Conservation (phyloP, 1,139 yeast genomes). For the Geotrichum bryndzae region DNA sequence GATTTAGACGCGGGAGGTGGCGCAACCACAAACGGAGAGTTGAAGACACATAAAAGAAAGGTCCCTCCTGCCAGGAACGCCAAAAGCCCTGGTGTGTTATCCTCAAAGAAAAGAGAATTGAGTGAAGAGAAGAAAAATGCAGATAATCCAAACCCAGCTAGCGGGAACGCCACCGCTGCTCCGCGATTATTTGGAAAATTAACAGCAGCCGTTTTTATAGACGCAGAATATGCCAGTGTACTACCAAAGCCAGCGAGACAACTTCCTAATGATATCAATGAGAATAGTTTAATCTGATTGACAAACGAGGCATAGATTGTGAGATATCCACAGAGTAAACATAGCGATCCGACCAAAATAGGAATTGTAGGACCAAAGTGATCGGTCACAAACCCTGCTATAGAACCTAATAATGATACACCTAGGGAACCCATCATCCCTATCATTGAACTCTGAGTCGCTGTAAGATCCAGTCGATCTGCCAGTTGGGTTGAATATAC, state of each 20-base stretch:
- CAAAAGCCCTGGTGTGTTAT: conserved; percentile 33
- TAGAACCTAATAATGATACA: conserved; percentile 49
- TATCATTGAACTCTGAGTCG: conserved; percentile 49
- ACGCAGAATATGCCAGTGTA: conserved; percentile 32
- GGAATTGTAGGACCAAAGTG: conserved; percentile 46
- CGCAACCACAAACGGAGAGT: conserved; percentile 30
- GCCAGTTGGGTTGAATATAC: conserved; percentile 61
- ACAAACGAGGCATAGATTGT: conserved; percentile 27
- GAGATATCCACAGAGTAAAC: conserved; percentile 28
- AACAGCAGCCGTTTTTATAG: conserved; percentile 34
- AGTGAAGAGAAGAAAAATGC: conserved; percentile 34
- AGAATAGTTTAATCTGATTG: conserved; percentile 21
- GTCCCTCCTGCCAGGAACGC: conserved; percentile 29
- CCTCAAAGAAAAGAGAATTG: conserved; percentile 31
- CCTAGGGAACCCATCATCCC: conserved; percentile 55
- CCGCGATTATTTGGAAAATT: conserved; percentile 35
- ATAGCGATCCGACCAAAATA: conserved; percentile 31
- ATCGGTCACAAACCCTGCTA: conserved; percentile 53
- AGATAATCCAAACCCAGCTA: conserved; percentile 36
- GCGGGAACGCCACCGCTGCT: conserved; percentile 35
- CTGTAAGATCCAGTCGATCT: conserved; percentile 44
- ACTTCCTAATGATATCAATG: conserved; percentile 27
- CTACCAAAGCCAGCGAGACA: conserved; percentile 34
- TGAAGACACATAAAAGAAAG: conserved; percentile 26
- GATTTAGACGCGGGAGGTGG: not conserved